Percentiles rank a stretch among this genome's conserved stretches.
These are phyloP conservation scores for Fusarium sp. DNA, from an alignment of 2,329 filamentous ascomycete species.

Conservation along the genomic window DNA sequence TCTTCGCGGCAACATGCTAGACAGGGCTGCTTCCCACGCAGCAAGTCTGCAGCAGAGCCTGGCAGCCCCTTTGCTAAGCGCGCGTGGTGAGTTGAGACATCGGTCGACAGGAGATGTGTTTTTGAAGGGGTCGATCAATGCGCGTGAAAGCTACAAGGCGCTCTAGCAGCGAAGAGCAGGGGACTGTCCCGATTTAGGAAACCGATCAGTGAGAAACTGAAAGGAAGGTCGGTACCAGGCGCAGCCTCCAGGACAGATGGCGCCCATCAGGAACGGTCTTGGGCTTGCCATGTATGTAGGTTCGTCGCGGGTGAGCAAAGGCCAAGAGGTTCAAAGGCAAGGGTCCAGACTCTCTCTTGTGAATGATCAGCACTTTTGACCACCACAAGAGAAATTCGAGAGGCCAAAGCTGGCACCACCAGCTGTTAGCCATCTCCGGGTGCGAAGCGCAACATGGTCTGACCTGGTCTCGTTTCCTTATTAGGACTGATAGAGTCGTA, in stretches of 20 bases:
- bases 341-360: neutral
- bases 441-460: conserved; percentile 10
- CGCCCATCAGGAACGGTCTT: neutral
- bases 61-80: conserved; percentile 36
- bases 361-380: neutral
- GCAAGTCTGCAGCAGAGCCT: conserved; percentile 27
- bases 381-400: neutral
- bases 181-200: conserved; percentile 1
- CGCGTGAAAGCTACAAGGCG: conserved; percentile 7
- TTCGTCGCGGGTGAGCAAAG: neutral
- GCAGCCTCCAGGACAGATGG: conserved; percentile 14
- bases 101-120: conserved; percentile 22
- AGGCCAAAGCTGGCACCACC: neutral
- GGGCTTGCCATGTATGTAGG: neutral
- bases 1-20: conserved; percentile 16
- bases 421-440: neutral
- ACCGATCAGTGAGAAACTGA: conserved; percentile 1
- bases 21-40: conserved; percentile 23
- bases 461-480: conserved; percentile 10
- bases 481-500: conserved; percentile 4
- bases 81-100: conserved; percentile 33
- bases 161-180: conserved; percentile 7
- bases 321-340: neutral
- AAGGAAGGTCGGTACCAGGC: conserved; percentile 15
- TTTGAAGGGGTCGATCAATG: conserved; percentile 35